Base-by-base conservation (phyloP, 495 filamentous ascomycete genomes). In the Astrocystis sublimbata region DNA sequence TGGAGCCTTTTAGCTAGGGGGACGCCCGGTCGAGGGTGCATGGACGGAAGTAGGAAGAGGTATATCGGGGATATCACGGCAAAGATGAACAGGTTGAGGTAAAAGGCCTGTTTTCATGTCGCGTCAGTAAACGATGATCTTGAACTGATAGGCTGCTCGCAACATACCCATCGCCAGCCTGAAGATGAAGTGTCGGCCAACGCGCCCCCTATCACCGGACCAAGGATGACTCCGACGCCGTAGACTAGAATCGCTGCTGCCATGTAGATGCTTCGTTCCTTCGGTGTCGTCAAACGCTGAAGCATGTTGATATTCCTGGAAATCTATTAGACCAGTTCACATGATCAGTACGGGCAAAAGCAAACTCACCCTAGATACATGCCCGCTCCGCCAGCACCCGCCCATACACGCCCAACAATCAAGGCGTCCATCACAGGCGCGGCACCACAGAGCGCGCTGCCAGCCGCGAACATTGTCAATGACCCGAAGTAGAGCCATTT, bases 51-150 rank as follows among this genome's bases (percentile, higher is more conserved):
- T 8, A 81, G 52, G 62, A 85, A 78, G 43, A 88, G 28, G 61
- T 80, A 87, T 19, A 80, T 71, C 0, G 84, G 86, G 1, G 78
- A 72, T 36, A 77, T 76, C 9, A 80, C 47, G 4, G 54, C 86
- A 1, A 79, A 83, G 30, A 90, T 73, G 36, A 71, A 66, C 6
- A 89, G 79, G 58, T 89, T 89, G 68, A 90, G 85, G 69, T 90
- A 90, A 65, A 90, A 89, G 0, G 80, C 77, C 85, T 82, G 85
- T 8, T 83, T 67, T 81, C 81, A 85, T 7, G 71, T 77, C 2
- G 76, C 75, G 10, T n/a, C n/a, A n/a, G n/a, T n/a, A n/a, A n/a
- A n/a, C n/a, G n/a, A n/a, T n/a, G n/a, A n/a, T n/a, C n/a, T n/a
- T n/a, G n/a, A n/a, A n/a, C n/a, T n/a, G n/a, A n/a, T n/a, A n/a